Base-by-base conservation (phyloP, 176 grass and related monocot genomes). In the maize (Zea mays) region DNA sequence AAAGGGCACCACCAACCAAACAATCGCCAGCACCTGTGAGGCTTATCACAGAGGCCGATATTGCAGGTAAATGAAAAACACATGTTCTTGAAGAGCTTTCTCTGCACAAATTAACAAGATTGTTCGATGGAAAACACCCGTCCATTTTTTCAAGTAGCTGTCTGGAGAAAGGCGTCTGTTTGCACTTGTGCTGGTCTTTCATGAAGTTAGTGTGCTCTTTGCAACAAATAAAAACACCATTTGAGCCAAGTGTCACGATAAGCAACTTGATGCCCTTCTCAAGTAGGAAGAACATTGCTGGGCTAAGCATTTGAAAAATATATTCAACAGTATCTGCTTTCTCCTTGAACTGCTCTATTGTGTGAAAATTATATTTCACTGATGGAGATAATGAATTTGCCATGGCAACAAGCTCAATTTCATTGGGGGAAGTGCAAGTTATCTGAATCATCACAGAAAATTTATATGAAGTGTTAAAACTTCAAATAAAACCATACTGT, bases 21-120 rank as follows among this genome's bases (percentile, higher is more conserved):
- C 91, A 94, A 82, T 98, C 95, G 15, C 95, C 91, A 40, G 91
- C 91, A 64, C 91, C 95, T 82, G 87, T 90, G 48, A 94, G 81
- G 83, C 89, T 93, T 27, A 85, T 70, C 35, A 94, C 91, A 43
- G 89, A 86, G 52, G 91, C 87, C 45, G 85, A 58, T 75, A 93
- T 73, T 77, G 89, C 89, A 63, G 95, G 91, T 46, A 94, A 86
- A 88, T 98, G 95, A 58, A 88, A 92, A 79, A 84, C 85, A 78
- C 52, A 85, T 78, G 64, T 92, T 67, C 85, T 79, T 41, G 56
- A 86, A 59, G 73, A 89, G 41, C 17, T 76, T 79, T 88, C 74
- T 72, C 72, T 10, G 75, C 74, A 67, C 36, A 67, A 72, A 54
- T 69, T 76, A 80, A 66, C 13, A 83, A 4, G 36, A 65, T 41